Evolutionary conservation across 2,329 filamentous ascomycete species (phyloP), one percentile per base, ranked within the genome.

Genomic region (Colletotrichum liaoningense): DNA sequence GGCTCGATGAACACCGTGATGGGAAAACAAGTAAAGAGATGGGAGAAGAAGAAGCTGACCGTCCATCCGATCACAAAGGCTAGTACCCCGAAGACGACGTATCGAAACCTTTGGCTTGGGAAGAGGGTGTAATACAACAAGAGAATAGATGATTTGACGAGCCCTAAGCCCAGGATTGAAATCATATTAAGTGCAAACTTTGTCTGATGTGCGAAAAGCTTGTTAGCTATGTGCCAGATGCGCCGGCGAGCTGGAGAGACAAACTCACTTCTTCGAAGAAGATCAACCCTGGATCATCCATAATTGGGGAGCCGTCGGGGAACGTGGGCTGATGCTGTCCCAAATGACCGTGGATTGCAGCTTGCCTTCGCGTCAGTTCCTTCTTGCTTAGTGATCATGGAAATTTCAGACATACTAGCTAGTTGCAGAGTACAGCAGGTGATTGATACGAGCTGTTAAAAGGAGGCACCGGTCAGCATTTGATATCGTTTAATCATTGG

Each of bases 81-180:
- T 26, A 79, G 74, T 19, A 80, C 63, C 14, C 75, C 74, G 75
- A 77, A 80, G 11, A 77, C 76, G 4, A 77, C 63, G 60, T 76
- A 79, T 22, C 78, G 78, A 59, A 79, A 77, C 55, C 77, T 78
- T 22, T 78, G 77, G 22, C 74, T 72, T 12, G 74, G 73, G 74
- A 83, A 82, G 16, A 82, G 81, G 14, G 78, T 79, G 11, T 79
- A 76, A 74, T 83, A 83, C 1, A 82, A 77, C 6, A 82, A 75
- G 42, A 83, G 75, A 38, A 83, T 80, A 35, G 79, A 81, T 60
- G 79, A 76, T 59, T 83, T 83, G 67, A 79, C 79, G 42, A 80
- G 72, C 55, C 78, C 80, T 59, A 82, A 78, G 56, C 78, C 76
- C 11, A 78, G 74, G 49, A 81, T 81, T 72, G 82, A 83, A 33